Conservation (phyloP, 2,329 filamentous ascomycete genomes). For the Chaetomiaceae sp. region DNA sequence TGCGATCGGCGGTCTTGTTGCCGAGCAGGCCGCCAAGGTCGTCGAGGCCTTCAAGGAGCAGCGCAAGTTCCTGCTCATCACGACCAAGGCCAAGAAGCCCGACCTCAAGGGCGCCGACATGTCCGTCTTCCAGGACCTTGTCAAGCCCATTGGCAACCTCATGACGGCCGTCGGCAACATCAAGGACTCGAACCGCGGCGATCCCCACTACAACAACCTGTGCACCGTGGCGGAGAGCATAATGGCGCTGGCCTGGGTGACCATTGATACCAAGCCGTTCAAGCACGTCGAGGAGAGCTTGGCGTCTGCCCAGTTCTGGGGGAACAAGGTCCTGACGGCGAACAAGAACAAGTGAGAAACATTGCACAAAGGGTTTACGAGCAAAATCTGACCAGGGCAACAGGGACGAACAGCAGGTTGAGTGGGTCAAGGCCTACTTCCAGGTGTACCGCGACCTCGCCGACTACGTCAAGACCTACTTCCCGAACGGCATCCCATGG, state of each 20-base stretch:
- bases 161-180: conserved; percentile 75
- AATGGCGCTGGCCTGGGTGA: conserved; percentile 85
- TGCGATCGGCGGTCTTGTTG: conserved; percentile 70
- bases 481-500: conserved; percentile 76
- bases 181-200: conserved; percentile 74
- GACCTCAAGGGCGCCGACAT: conserved; percentile 59
- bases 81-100: conserved; percentile 89
- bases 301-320: conserved; percentile 84
- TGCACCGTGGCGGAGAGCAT: conserved; percentile 88
- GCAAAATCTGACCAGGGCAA: conserved; percentile 3
- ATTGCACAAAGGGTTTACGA: no score
- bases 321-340: conserved; percentile 88
- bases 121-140: conserved; percentile 65
- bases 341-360: conserved; percentile 63
- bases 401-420: conserved; percentile 64
- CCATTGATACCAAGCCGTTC: conserved; percentile 73
- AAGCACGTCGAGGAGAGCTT: conserved; percentile 83
- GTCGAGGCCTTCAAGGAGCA: conserved; percentile 72
- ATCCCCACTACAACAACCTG: conserved; percentile 73
- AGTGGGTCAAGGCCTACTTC: conserved; percentile 93
- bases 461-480: conserved; percentile 81
- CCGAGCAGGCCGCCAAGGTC: conserved; percentile 65
- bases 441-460: conserved; percentile 79
- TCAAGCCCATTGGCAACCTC: conserved; percentile 82
- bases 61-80: conserved; percentile 80